Percentiles rank a stretch among this genome's conserved stretches.
These are phyloP conservation scores for Boletus vermiculosoides DNA, from an alignment of 768 basidiomycete species.

Conservation along the genomic window DNA sequence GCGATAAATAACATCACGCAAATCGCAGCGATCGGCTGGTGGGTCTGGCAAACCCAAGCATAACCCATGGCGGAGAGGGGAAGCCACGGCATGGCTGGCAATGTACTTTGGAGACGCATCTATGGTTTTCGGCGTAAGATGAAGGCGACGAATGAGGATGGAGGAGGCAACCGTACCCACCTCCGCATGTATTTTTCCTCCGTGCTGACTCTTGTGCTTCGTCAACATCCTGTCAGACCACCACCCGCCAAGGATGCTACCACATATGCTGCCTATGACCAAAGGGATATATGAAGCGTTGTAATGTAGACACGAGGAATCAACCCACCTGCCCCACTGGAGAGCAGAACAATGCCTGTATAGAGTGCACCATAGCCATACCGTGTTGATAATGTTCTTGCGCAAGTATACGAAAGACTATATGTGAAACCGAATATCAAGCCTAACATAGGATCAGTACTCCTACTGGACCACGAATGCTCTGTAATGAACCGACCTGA, in stretches of 20 bases:
- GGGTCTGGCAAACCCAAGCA: constrained; percentile 71
- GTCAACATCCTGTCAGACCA: constrained; percentile 52
- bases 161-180: constrained; percentile 35
- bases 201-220: constrained; percentile 41
- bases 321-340: constrained; percentile 63
- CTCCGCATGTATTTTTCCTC: constrained; percentile 57
- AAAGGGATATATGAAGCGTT: not conserved
- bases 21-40: constrained; percentile 63
- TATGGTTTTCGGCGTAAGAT: constrained; percentile 25
- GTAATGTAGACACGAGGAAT: not conserved
- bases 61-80: constrained; percentile 65
- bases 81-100: constrained; percentile 47
- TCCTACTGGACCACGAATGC: not conserved
- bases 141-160: not conserved
- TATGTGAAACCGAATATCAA: constrained; percentile 72
- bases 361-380: constrained; percentile 70
- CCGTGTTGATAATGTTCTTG: constrained; percentile 60
- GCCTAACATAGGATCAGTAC: constrained; percentile 39
- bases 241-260: constrained; percentile 57
- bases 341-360: constrained; percentile 74
- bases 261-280: constrained; percentile 45
- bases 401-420: constrained; percentile 68
- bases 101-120: constrained; percentile 72
- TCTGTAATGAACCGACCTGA: constrained; percentile 18
- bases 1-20: constrained; percentile 69